These are phyloP conservation scores for Plasmodium blacklocki DNA, from an alignment of 169 alveolate species.

Conservation along the genomic window DNA sequence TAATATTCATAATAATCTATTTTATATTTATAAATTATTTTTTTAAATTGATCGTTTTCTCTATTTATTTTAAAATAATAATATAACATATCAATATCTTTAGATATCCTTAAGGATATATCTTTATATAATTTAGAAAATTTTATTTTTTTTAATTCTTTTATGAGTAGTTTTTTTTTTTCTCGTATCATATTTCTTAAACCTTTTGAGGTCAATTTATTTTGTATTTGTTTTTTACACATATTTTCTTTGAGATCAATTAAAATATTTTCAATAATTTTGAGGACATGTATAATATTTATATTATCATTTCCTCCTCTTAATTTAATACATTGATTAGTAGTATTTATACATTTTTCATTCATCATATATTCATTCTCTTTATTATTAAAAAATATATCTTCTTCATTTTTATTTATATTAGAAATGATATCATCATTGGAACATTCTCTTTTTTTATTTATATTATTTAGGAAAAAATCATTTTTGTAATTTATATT, in stretches of 20 bases:
- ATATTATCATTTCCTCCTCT: not conserved
- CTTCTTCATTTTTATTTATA: not conserved
- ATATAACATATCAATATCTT: slow-evolving; percentile 42
- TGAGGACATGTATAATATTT: slow-evolving; percentile 13
- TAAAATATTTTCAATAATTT: slow-evolving; percentile 30
- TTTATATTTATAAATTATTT: slow-evolving; percentile 18
- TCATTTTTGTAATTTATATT: not conserved
- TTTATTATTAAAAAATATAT: too few species aligned
- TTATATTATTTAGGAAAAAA: not conserved
- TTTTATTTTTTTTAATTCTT: slow-evolving; percentile 46
- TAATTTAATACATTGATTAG: not conserved
- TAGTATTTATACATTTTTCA: too few species aligned
- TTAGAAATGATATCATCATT: not conserved
- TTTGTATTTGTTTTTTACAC: slow-evolving; percentile 16
- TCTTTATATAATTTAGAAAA: slow-evolving; percentile 62
- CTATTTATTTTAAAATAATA: slow-evolving; percentile 5
- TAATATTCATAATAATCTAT: slow-evolving; percentile 11
- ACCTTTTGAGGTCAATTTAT: not conserved
- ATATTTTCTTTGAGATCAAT: slow-evolving; percentile 28
- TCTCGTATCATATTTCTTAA: slow-evolving; percentile 38
- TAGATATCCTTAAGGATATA: slow-evolving; percentile 34
- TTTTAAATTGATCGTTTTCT: slow-evolving; percentile 18
- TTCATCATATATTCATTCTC: too few species aligned
- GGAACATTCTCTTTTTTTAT: not conserved
- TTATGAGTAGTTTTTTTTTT: slow-evolving; percentile 27